Evolutionary conservation across 2,329 filamentous ascomycete species (phyloP), one percentile per base, ranked within the genome.

Genomic region (Leptographium radiaticola): DNA sequence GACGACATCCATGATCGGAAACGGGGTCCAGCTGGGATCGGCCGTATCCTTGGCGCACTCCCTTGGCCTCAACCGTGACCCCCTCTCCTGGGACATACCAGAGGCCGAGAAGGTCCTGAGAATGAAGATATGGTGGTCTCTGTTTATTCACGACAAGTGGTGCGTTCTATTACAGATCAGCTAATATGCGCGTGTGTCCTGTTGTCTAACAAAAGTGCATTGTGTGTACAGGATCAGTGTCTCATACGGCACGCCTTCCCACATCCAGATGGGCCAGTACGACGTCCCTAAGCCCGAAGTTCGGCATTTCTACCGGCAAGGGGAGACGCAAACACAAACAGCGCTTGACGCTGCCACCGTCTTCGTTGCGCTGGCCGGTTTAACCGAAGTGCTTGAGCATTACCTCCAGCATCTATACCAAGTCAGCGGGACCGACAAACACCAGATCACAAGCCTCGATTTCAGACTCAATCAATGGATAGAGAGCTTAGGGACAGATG

Each of bases 1-100:
- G 1, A 77, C 77, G 8, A 80, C 77, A 8, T 77, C 77, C 1
- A 74, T 82, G 61, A 75, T 79, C 7, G 78, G 79, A 0, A 81
- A 81, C 57, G 73, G 72, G 1, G 68, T 75, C 0, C 67, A 73
- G 40, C 64, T 79, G 1, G 76, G 76, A 0, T 69, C 71, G 0
- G 74, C 75, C 0, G 68, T 80, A 9, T 72, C 75, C 0, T 65
- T 81, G 48, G 74, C 75, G 0, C 71, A 80, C 59, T 74, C 74
- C 0, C 64, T 81, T 0, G 78, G 77, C 0, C 61, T 81, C 5
- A 79, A 81, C 57, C 70, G 75, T 12, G 70, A 78, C 47, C 74
- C 77, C 0, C 63, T 68, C 2, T 64, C 64, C 4, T 81, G 78
- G 78, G 71, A 74, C 52, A 74, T 80, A n/a, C 66, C 74, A 0